These are phyloP conservation scores for Boletus speciosus DNA, from an alignment of 768 basidiomycete species.

Conservation along the genomic window DNA sequence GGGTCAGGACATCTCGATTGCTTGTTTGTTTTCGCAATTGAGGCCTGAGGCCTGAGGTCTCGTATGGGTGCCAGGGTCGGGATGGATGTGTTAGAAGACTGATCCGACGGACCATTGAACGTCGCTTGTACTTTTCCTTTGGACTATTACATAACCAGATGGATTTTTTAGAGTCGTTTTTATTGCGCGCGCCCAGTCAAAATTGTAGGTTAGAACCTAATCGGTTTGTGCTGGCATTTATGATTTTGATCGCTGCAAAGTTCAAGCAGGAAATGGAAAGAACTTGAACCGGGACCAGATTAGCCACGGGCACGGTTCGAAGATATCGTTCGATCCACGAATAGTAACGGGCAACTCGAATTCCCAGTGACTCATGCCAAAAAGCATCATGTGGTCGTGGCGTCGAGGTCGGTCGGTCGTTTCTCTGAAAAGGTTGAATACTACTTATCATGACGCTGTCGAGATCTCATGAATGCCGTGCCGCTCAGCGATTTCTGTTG, in stretches of 20 bases:
- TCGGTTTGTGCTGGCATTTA: background rate
- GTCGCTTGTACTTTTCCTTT: constrained; percentile 16
- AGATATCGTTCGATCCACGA: too few species aligned
- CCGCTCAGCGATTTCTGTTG: background rate
- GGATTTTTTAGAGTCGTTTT: constrained; percentile 8
- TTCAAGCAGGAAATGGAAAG: too few species aligned
- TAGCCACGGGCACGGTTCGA: too few species aligned
- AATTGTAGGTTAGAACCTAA: too few species aligned
- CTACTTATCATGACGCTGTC: background rate
- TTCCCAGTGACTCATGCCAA: too few species aligned
- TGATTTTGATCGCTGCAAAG: too few species aligned
- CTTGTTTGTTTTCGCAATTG: constrained; percentile 3
- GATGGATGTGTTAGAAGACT: background rate
- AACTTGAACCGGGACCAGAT: too few species aligned
- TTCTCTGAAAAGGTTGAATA: background rate
- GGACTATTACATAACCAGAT: background rate
- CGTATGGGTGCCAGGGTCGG: background rate
- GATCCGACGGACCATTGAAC: constrained; percentile 16
- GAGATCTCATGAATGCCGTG: background rate
- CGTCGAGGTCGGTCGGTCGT: background rate
- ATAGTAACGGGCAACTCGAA: too few species aligned
- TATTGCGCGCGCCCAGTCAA: too few species aligned
- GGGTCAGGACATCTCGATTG: constrained; percentile 1
- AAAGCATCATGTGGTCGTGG: background rate
- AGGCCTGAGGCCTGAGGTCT: background rate